Conservation (phyloP, 768 basidiomycete species). For the Termitomyces sp. region DNA sequence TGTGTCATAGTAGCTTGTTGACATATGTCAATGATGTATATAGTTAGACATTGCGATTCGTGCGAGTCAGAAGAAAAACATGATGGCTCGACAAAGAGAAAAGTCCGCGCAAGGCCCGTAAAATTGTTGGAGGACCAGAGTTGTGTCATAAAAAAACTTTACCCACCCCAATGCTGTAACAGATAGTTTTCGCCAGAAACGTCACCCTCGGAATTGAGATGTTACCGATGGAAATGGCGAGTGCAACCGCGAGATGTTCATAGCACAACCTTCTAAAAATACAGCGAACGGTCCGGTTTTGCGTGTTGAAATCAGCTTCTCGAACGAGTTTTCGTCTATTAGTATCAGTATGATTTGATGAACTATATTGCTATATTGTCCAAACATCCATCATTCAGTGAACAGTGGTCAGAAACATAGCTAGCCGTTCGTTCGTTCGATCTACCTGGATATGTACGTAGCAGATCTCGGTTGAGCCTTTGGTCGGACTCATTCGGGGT, state of each 20-base stretch:
- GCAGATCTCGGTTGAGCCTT: too few relatives aligned
- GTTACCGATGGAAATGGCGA: background rate
- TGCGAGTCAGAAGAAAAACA: conserved; percentile 79
- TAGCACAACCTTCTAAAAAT: conserved; percentile 9
- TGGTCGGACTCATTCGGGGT: too few relatives aligned
- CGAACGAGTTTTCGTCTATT: background rate
- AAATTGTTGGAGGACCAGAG: conserved; percentile 51
- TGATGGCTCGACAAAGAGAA: conserved; percentile 58
- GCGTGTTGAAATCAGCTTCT: conserved; percentile 7
- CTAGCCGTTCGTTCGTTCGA: background rate
- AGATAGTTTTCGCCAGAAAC: background rate
- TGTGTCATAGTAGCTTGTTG: background rate
- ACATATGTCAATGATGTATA: too few relatives aligned
- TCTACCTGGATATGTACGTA: background rate
- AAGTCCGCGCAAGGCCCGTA: conserved; percentile 43
- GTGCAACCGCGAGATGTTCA: background rate
- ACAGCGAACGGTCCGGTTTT: conserved; percentile 16
- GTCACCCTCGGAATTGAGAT: conserved; percentile 9
- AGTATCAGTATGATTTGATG: background rate
- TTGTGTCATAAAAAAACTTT: conserved; percentile 43
- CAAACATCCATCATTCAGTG: background rate
- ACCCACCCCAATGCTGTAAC: background rate
- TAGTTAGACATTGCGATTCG: conserved; percentile 80
- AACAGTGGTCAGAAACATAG: background rate
- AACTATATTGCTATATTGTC: too few relatives aligned